phyloP scores from a whole-genome alignment of 2,329 filamentous ascomycete genomes.

The Botrytis porri region DNA sequence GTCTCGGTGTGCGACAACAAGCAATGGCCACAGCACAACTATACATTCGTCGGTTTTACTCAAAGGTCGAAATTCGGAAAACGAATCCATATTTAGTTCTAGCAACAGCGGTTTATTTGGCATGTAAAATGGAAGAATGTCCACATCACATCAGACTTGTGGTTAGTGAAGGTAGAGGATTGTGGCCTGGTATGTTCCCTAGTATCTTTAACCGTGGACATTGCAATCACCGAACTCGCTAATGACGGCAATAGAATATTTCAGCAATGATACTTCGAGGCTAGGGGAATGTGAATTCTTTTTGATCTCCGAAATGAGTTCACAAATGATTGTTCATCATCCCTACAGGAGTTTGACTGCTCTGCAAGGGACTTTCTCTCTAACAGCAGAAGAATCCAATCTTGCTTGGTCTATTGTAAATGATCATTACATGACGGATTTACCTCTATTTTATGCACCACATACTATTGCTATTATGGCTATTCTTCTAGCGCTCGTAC shows the following conservation, averaged over 20 bases:
- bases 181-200: conserved; percentile 65
- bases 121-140: conserved; percentile 97
- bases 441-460: conserved; percentile 65
- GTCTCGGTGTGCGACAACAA: conserved; percentile 83
- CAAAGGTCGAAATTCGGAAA: conserved; percentile 81
- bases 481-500: conserved; percentile 65
- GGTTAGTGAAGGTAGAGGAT: conserved; percentile 76
- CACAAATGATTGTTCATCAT: conserved; percentile 71
- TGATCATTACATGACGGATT: conserved; percentile 70
- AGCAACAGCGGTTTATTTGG: conserved; percentile 90
- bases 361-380: conserved; percentile 56
- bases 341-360: conserved; percentile 67
- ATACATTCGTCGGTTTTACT: conserved; percentile 93
- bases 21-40: conserved; percentile 90
- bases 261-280: conserved; percentile 62
- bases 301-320: conserved; percentile 70
- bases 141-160: conserved; percentile 94
- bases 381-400: conserved; percentile 61
- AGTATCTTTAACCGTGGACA: background rate
- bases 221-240: conserved; percentile 2
- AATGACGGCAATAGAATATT: conserved; percentile 48
- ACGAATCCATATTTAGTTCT: conserved; percentile 93
- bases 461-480: conserved; percentile 69
- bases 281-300: conserved; percentile 74
- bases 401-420: conserved; percentile 70